Base-by-base conservation (phyloP, 805 yeast genomes). In the Kodamaea hsintzibuensis region DNA sequence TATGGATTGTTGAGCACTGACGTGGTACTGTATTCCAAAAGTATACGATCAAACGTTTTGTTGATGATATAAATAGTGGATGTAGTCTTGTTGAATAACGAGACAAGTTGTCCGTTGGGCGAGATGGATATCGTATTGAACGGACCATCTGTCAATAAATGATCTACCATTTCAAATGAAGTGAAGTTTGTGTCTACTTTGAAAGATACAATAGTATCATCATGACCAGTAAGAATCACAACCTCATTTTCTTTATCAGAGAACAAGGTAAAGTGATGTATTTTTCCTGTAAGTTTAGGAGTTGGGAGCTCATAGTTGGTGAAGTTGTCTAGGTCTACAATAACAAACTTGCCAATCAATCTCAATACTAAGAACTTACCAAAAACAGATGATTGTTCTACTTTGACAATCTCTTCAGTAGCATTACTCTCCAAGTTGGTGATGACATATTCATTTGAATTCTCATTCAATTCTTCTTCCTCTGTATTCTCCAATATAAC, bases 61-160 rank as follows among this genome's bases (percentile, higher is more conserved):
- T 84, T 79, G 19, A 79, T 66, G 7, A 89, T 84, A 52, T 75
- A 79, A 0, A 88, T 67, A 16, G 73, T 76, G 12, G 79, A 73
- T 1, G 63, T 57, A 7, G 64, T 56, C 1, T 60, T 51, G 68
- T 70, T 64, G 74, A 75, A 62, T 64, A 84, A 35, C 1, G 88
- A 82, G 3, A 88, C 70, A 52, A 85, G 74, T n/a, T 77, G 76
- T 1, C 80, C 77, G 60, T 81, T 83, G 1, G 89, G 85, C 0
- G 90, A 80, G 0, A 72, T 68, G 0, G 76, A 59, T 7, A 83
- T 62, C 3, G 59, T 60, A 1, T 68, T 53, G 55, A 81, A 82
- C 1, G 84, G 82, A 0, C 84, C 86, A 52, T 78, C 82, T 2
- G 81, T 74, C 22, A 79, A 60, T 4, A 55, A 64, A 54, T 69